These are phyloP conservation scores for Graphiopsis chlorocephala DNA, from an alignment of 2,329 filamentous ascomycete species.

Conservation along the genomic window DNA sequence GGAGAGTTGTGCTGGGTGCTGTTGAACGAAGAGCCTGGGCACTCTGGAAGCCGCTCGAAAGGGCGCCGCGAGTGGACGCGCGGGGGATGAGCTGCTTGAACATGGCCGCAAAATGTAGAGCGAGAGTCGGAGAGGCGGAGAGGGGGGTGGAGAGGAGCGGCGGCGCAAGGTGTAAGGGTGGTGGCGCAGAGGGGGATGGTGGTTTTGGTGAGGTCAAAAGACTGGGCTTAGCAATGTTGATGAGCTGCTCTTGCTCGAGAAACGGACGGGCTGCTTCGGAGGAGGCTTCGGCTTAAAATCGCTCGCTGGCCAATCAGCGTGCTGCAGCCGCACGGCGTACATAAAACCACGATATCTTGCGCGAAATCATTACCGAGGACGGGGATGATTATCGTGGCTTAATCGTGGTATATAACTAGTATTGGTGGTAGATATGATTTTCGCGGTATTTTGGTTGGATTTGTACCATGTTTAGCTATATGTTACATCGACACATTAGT, in stretches of 20 bases:
- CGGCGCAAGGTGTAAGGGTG: slow-evolving; percentile 11
- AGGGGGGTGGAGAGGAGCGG: slow-evolving; percentile 10
- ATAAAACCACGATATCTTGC: slow-evolving; percentile 5
- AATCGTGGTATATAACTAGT: not conserved
- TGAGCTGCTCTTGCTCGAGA: not conserved
- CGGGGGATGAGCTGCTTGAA: slow-evolving; percentile 27
- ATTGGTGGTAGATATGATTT: not conserved
- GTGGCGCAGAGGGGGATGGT: not conserved
- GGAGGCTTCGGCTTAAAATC: slow-evolving; percentile 1
- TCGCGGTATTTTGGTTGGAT: not conserved
- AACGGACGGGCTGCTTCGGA: not conserved
- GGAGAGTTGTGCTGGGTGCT: slow-evolving; percentile 42
- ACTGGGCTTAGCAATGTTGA: not conserved
- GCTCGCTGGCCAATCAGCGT: not conserved
- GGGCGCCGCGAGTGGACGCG: slow-evolving; percentile 25
- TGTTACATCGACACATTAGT: not conserved
- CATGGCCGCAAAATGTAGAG: slow-evolving; percentile 20
- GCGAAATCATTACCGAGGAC: not conserved
- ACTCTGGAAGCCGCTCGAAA: slow-evolving; percentile 23
- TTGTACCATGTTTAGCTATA: not conserved
- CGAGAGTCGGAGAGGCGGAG: not conserved
- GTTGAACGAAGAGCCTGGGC: slow-evolving; percentile 19
- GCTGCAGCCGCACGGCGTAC: not conserved
- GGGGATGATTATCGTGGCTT: not conserved
- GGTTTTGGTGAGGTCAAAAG: slow-evolving; percentile 6